These are phyloP conservation scores for Pseudofabraea citricarpa DNA, from an alignment of 2,329 filamentous ascomycete species.

Conservation along the genomic window DNA sequence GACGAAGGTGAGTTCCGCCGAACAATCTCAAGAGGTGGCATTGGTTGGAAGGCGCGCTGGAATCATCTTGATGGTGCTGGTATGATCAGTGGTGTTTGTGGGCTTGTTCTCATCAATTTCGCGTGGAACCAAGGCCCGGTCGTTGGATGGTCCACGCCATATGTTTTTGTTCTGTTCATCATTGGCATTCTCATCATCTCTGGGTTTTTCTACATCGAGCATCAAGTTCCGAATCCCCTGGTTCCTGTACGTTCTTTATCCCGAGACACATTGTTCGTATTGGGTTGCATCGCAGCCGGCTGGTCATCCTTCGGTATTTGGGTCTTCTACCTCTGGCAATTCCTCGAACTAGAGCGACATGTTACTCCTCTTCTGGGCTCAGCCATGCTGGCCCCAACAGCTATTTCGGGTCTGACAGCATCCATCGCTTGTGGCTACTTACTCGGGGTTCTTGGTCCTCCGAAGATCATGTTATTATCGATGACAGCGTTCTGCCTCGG, in stretches of 20 bases:
- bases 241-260: conserved; percentile 32
- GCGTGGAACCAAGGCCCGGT: conserved; percentile 36
- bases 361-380: conserved; percentile 20
- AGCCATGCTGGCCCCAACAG: conserved; percentile 18
- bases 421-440: conserved; percentile 24
- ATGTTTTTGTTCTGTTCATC: conserved; percentile 41
- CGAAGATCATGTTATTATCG: conserved; percentile 27
- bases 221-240: conserved; percentile 22
- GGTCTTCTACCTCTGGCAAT: conserved; percentile 8
- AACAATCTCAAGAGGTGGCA: conserved; percentile 26
- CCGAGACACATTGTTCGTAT: conserved; percentile 5
- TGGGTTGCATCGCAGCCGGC: conserved; percentile 5
- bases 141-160: conserved; percentile 20
- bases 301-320: conserved; percentile 10
- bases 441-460: conserved; percentile 19
- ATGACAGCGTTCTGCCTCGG: conserved; percentile 25
- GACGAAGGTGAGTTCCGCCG: neutral
- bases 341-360: conserved; percentile 12
- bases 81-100: conserved; percentile 38
- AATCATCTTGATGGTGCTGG: conserved; percentile 34
- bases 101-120: conserved; percentile 46
- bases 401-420: conserved; percentile 19
- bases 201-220: conserved; percentile 4
- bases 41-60: conserved; percentile 18
- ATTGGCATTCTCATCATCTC: conserved; percentile 3